Evolutionary conservation across 208 protist species (phyloP).

Genomic region (Leishmania lainsoni): DNA sequence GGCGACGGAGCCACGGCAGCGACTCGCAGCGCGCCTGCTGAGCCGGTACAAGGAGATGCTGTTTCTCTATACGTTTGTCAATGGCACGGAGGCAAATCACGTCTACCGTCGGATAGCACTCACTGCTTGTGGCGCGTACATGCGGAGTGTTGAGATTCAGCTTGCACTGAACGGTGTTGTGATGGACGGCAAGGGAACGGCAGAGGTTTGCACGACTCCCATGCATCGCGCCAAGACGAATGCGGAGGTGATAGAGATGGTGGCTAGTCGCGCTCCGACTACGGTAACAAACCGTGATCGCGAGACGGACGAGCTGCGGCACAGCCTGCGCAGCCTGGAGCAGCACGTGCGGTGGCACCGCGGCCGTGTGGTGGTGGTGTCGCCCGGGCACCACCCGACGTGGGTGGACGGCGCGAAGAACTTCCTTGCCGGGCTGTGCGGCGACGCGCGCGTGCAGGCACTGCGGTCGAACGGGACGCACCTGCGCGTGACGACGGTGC

Average conservation of each 20-base stretch:
- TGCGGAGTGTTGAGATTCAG: conserved; percentile 19
- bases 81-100: conserved; percentile 90
- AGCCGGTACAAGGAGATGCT: conserved; percentile 61
- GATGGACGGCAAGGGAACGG: conserved; percentile 20
- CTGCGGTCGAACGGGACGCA: conserved; percentile 36
- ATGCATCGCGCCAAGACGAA: conserved; percentile 28
- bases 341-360: conserved; percentile 86
- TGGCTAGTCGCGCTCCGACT: not conserved
- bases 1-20: not conserved
- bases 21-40: conserved; percentile 10
- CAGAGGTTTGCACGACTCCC: conserved; percentile 24
- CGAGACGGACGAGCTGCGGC: conserved; percentile 94
- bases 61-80: conserved; percentile 97
- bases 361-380: conserved; percentile 94
- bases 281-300: conserved; percentile 5
- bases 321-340: conserved; percentile 95
- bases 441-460: conserved; percentile 22
- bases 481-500: conserved; percentile 59
- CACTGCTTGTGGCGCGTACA: conserved; percentile 7
- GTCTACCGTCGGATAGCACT: conserved; percentile 38
- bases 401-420: conserved; percentile 84
- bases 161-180: conserved; percentile 19
- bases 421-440: conserved; percentile 51
- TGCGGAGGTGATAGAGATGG: conserved; percentile 11
- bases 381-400: conserved; percentile 92